Conservation (phyloP, 1,284 basidiomycete species). For the Irpex sp. region DNA sequence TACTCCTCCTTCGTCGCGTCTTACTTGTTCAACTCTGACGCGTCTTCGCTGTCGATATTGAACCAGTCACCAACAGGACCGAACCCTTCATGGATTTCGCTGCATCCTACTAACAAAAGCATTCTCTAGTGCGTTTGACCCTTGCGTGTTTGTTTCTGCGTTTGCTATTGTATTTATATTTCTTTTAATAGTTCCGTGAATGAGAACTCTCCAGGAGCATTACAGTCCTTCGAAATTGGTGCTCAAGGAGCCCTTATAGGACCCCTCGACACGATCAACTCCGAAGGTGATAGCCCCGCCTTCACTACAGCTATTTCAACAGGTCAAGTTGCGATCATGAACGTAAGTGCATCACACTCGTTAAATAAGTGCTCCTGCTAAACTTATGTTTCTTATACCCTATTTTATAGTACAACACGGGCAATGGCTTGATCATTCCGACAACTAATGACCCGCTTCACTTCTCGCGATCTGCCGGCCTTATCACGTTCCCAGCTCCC, state of each 20-base stretch:
- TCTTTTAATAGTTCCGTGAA: conserved; percentile 48
- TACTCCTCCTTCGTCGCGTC: conserved; percentile 59
- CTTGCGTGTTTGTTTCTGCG: background rate
- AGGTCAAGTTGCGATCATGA: conserved; percentile 57
- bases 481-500: conserved; percentile 52
- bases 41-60: conserved; percentile 41
- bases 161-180: background rate
- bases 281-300: conserved; percentile 50
- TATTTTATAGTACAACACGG: conserved; percentile 46
- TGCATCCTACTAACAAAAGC: conserved; percentile 47
- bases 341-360: conserved; percentile 32
- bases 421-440: conserved; percentile 53
- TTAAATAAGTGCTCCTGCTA: background rate
- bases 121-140: conserved; percentile 52
- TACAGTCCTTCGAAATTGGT: conserved; percentile 57
- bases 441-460: conserved; percentile 35
- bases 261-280: conserved; percentile 43
- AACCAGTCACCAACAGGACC: conserved; percentile 46
- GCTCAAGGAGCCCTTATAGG: conserved; percentile 40
- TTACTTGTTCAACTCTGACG: conserved; percentile 51
- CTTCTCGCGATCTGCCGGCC: conserved; percentile 38
- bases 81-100: conserved; percentile 55
- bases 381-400: background rate
- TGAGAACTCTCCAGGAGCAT: conserved; percentile 39
- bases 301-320: conserved; percentile 48